Evolutionary conservation across 75 land plant species (phyloP), one percentile per base, ranked within the genome.

Genomic region (Larix kaempferi): DNA sequence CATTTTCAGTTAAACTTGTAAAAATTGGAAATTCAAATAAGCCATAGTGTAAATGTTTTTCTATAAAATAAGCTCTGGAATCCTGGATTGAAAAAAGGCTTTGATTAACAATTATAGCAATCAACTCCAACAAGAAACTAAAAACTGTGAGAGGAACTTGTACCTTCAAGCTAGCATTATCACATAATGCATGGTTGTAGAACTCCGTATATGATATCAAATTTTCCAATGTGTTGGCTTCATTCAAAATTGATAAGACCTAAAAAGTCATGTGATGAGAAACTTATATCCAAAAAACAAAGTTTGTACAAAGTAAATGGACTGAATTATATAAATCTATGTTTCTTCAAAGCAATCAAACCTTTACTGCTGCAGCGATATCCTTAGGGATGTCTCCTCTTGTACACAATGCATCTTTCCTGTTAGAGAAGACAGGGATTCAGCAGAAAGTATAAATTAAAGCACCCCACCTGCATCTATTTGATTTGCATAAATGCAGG

Each of bases 361-460:
- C 87, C 84, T 85, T 79, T 15, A 79, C 33, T 57, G 87, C 84
- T 74, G 81, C 66, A 59, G 75, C 26, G 60, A 85, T 57, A 22
- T 85, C 87, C 17, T 23, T 65, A 27, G 74, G 78, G n/a, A 85
- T 75, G 11, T 78, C 56, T 21, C 76, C 71, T 35, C 84, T 64
- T 56, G 52, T 52, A 59, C 77, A 14, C 54, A 77, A 79, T 19
- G 57, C 55, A 78, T 85, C 76, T 29, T 59, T 82, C 52, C 83
- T 81, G 59, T 23, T 29, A 79, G 27, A 39, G 12, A 73, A 57
- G 41, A 21, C 25, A 66, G 41, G 49, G 17, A 74, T 39, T 75
- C 39, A 75, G 39, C 23, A 33, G 35, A 44, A 27, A 44, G n/a
- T 27, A 33, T 16, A 44, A 25, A 69, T 26, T n/a, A 37, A 26